Evolutionary conservation across 2,329 filamentous ascomycete genomes (phyloP).

Genomic region (Fusarium annulatum): DNA sequence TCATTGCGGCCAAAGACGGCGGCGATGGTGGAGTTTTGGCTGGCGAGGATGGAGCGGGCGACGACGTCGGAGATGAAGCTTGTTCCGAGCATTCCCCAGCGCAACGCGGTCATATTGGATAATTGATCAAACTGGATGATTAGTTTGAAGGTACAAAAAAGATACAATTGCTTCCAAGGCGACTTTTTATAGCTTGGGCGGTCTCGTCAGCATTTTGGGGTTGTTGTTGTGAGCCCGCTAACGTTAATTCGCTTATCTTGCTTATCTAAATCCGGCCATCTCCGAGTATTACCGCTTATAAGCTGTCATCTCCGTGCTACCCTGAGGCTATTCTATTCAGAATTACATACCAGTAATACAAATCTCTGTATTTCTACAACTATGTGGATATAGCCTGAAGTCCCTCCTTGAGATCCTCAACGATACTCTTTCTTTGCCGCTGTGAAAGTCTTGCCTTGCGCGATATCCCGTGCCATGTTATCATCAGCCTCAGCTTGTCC

Average conservation of each 20-base stretch:
- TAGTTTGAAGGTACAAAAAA: neutral
- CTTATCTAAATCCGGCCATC: neutral
- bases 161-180: fast-evolving
- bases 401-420: neutral
- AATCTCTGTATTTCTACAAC: fast-evolving
- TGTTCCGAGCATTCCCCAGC: slow-evolving; percentile 21
- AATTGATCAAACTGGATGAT: fast-evolving
- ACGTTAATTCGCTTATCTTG: neutral
- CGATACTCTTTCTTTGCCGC: neutral
- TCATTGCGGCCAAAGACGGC: slow-evolving; percentile 16
- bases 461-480: slow-evolving; percentile 7
- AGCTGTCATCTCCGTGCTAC: neutral
- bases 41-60: slow-evolving; percentile 10
- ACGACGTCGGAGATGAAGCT: slow-evolving; percentile 23
- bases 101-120: neutral
- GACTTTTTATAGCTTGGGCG: neutral
- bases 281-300: neutral
- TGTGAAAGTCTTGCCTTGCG: neutral
- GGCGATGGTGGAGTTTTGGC: slow-evolving; percentile 4
- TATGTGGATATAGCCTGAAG: fast-evolving
- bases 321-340: fast-evolving
- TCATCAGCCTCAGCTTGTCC: slow-evolving; percentile 19
- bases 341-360: neutral
- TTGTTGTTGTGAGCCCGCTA: too few relatives aligned
- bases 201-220: neutral